Conservation (phyloP, 441 rosid genomes). For the Melastoma candidum region DNA sequence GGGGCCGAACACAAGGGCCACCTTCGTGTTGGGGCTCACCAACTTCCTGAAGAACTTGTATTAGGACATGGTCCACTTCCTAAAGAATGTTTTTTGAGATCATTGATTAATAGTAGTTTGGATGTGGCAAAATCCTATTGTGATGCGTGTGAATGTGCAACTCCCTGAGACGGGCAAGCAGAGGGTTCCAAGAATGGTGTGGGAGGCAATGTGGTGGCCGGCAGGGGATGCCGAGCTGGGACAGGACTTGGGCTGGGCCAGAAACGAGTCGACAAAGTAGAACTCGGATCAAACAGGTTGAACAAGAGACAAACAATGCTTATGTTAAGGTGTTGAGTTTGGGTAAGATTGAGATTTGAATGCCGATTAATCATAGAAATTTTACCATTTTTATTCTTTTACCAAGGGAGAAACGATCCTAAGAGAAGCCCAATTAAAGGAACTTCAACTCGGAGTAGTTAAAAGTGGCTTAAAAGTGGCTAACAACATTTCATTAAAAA, state of each 20-base stretch:
- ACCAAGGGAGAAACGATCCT: no score
- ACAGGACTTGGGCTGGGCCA: constrained; percentile 56
- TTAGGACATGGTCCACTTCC: constrained; percentile 61
- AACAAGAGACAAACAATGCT: constrained; percentile 22
- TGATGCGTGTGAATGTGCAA: not conserved
- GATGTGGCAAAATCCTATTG: no score
- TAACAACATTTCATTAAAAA: no score
- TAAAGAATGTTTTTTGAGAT: constrained; percentile 6
- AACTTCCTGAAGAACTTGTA: constrained; percentile 75
- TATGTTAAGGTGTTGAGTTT: no score
- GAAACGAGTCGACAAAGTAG: constrained; percentile 46
- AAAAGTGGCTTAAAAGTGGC: no score
- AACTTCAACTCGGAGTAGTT: no score
- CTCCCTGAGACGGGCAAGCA: constrained; percentile 77
- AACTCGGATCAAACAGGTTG: constrained; percentile 46
- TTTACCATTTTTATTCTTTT: no score
- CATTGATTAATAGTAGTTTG: no score
- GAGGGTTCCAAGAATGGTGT: constrained; percentile 52
- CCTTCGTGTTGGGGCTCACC: constrained; percentile 52
- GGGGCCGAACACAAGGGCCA: constrained; percentile 51
- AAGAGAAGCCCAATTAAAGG: no score
- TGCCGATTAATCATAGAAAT: no score
- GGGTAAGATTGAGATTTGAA: no score
- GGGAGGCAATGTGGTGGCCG: constrained; percentile 24
- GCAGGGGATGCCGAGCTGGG: constrained; percentile 30